Evolutionary conservation across 768 basidiomycete species (phyloP).

Genomic region (Leccinum uliginosum): DNA sequence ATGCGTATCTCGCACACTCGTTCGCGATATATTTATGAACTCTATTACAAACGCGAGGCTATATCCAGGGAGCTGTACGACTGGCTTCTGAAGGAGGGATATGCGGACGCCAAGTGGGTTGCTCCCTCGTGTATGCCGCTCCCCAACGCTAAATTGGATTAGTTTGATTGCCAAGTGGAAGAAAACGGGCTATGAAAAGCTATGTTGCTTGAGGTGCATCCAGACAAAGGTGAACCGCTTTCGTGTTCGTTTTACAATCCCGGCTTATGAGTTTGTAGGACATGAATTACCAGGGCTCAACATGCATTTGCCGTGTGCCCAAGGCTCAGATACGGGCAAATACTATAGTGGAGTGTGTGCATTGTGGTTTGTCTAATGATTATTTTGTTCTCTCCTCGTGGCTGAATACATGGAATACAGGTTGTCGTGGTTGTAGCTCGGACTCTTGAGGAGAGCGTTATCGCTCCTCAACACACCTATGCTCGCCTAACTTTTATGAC

Average conservation of each 20-base stretch:
- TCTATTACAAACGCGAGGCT: slow-evolving; percentile 98
- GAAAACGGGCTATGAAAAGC: slow-evolving; percentile 96
- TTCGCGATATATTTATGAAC: slow-evolving; percentile 94
- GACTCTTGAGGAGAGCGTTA: slow-evolving; percentile 51
- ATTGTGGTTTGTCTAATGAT: slow-evolving; percentile 71
- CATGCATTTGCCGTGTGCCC: slow-evolving; percentile 96
- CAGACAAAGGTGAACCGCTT: slow-evolving; percentile 68
- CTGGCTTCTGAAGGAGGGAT: slow-evolving; percentile 96
- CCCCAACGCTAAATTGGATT: slow-evolving; percentile 6
- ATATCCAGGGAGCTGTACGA: slow-evolving; percentile 92
- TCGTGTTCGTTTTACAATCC: slow-evolving; percentile 1
- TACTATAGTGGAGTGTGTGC: slow-evolving; percentile 92
- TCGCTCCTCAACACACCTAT: neutral
- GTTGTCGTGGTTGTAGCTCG: slow-evolving; percentile 88
- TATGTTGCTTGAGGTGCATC: slow-evolving; percentile 95
- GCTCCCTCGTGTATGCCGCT: neutral
- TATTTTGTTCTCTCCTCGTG: neutral
- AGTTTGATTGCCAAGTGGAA: slow-evolving; percentile 99
- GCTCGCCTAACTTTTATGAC: neutral
- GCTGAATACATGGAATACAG: slow-evolving; percentile 37
- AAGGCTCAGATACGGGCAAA: slow-evolving; percentile 89
- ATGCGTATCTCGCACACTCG: slow-evolving; percentile 98
- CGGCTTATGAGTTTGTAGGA: slow-evolving; percentile 49
- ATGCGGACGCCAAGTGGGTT: slow-evolving; percentile 91
- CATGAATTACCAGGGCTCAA: slow-evolving; percentile 99